phyloP scores from a whole-genome alignment of 2,329 filamentous ascomycete genomes.

The Juglanconis oblonga region DNA sequence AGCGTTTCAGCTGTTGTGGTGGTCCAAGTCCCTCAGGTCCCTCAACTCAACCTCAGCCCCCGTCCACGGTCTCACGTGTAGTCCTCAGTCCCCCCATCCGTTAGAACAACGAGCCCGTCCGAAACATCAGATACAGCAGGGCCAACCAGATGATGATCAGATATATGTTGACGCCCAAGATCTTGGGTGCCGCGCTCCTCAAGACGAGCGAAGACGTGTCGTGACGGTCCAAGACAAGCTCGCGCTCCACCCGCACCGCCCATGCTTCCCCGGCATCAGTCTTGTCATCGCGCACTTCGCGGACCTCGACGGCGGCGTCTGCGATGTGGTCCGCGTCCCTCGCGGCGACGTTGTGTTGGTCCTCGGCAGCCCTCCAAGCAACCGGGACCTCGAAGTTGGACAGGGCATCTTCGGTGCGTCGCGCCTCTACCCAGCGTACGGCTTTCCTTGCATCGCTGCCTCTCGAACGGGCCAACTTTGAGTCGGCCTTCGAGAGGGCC shows the following conservation, averaged over 20 bases:
- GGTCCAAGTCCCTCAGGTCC: too few species aligned
- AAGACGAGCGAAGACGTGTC: neutral
- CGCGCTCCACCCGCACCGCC: neutral
- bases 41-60: too few species aligned
- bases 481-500: neutral
- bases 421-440: neutral
- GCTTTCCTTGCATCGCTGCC: neutral
- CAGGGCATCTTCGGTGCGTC: neutral
- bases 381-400: neutral
- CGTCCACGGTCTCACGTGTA: too few species aligned
- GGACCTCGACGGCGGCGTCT: neutral
- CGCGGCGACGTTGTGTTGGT: neutral
- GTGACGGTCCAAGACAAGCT: neutral
- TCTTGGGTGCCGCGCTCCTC: conserved; percentile 7
- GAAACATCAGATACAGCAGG: conserved; percentile 13
- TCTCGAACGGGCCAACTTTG: neutral
- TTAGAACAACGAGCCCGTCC: conserved; percentile 12
- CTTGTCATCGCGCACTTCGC: neutral
- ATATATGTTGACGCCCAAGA: conserved; percentile 9
- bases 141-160: conserved; percentile 9
- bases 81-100: neutral
- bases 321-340: neutral
- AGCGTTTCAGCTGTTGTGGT: too few species aligned
- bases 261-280: neutral
- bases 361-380: neutral